Conservation (phyloP, 148 eudicot species). For the Spergularia bocconei region DNA sequence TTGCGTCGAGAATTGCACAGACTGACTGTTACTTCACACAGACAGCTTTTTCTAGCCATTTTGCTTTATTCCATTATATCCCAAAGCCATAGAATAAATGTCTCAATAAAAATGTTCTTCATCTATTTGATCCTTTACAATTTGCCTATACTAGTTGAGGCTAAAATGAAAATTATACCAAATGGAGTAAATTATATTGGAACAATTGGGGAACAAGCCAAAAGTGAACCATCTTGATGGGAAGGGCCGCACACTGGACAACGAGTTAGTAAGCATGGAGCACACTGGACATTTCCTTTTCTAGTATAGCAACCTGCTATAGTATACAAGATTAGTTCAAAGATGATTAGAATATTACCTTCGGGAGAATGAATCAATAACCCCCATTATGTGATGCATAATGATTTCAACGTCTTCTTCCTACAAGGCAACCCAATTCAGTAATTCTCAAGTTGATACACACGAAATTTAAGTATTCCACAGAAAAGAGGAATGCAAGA, state of each 20-base stretch:
- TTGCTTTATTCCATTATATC: too few species aligned
- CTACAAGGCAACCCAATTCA: conserved; percentile 38
- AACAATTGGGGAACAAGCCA: too few species aligned
- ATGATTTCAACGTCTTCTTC: conserved; percentile 85
- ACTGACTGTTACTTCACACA: too few species aligned
- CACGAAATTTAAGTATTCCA: not conserved
- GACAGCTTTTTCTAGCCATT: too few species aligned
- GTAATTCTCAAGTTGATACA: conserved; percentile 4
- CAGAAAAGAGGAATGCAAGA: not conserved
- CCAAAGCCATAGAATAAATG: too few species aligned
- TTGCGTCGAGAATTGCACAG: too few species aligned
- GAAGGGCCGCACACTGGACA: too few species aligned
- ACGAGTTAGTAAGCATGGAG: too few species aligned
- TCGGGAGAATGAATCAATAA: conserved; percentile 57
- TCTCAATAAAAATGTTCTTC: not conserved
- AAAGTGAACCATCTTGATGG: too few species aligned
- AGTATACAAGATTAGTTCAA: not conserved
- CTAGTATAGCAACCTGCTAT: too few species aligned
- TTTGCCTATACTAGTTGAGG: not conserved
- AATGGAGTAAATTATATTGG: too few species aligned
- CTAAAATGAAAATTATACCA: not conserved
- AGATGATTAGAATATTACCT: conserved; percentile 38
- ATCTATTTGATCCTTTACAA: not conserved
- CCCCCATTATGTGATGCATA: conserved; percentile 74
- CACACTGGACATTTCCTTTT: too few species aligned